These are phyloP conservation scores for Golubevia sp. DNA, from an alignment of 1,284 basidiomycete genomes.

Conservation along the genomic window DNA sequence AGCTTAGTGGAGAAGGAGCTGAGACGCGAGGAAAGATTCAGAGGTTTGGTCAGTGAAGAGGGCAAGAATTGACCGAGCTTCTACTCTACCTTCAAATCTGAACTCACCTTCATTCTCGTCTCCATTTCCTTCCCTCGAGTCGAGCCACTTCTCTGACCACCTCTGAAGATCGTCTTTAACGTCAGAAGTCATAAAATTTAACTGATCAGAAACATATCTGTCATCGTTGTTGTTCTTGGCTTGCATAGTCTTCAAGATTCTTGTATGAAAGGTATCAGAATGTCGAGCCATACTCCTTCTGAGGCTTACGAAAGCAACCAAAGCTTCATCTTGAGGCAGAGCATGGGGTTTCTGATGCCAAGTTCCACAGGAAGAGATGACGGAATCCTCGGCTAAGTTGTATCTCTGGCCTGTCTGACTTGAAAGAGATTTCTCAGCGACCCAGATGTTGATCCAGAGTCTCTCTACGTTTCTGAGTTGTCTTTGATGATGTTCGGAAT, in stretches of 20 bases:
- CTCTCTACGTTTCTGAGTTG: slow-evolving; percentile 31
- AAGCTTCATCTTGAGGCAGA: slow-evolving; percentile 26
- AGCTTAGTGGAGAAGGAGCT: slow-evolving; percentile 15
- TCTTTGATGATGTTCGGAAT: slow-evolving; percentile 21
- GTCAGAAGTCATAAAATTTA: slow-evolving; percentile 19
- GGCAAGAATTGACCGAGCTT: not conserved
- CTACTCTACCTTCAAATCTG: too few relatives aligned
- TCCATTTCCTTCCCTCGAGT: slow-evolving; percentile 2
- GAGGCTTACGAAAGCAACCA: slow-evolving; percentile 29
- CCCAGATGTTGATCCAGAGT: slow-evolving; percentile 33
- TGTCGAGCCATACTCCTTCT: slow-evolving; percentile 20
- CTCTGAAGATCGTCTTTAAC: slow-evolving; percentile 28
- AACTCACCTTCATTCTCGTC: too few relatives aligned
- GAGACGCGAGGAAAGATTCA: too few relatives aligned
- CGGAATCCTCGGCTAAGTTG: slow-evolving; percentile 27
- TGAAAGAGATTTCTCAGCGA: slow-evolving; percentile 29
- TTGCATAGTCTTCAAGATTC: slow-evolving; percentile 12
- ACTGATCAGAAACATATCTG: slow-evolving; percentile 17
- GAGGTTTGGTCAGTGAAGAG: not conserved
- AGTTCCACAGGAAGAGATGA: slow-evolving; percentile 19
- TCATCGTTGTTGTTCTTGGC: not conserved
- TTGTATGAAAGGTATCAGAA: slow-evolving; percentile 20
- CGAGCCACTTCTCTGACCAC: slow-evolving; percentile 32
- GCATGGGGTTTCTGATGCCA: slow-evolving; percentile 23
- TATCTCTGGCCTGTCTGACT: slow-evolving; percentile 30